Percentiles rank a stretch among this genome's conserved stretches.
Conservation (phyloP, 140 eudicot species). For the Oenanthe javanica region DNA sequence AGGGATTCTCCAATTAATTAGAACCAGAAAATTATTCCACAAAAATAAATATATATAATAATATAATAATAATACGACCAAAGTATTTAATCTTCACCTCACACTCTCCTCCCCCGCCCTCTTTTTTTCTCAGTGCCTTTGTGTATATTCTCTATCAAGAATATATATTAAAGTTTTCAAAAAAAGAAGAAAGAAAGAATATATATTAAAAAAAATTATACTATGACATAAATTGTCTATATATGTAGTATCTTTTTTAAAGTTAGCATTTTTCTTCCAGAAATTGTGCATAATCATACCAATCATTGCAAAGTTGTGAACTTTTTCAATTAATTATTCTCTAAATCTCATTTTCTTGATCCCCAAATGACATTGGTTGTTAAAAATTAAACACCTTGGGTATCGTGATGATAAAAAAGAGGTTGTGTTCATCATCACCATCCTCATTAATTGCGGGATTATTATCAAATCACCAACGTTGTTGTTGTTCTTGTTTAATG, state of each 20-base stretch:
- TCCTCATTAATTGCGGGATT: conserved; percentile 2
- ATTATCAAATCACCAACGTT: not conserved
- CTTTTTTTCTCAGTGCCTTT: not conserved
- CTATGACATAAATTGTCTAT: not conserved
- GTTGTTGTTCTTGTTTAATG: conserved; percentile 10
- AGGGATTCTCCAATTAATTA: not conserved
- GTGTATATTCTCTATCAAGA: not conserved
- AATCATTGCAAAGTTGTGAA: not conserved
- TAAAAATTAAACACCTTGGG: not conserved
- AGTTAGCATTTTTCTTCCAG: not conserved
- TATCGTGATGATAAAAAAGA: conserved; percentile 9
- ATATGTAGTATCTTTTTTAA: not conserved
- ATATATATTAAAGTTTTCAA: not conserved
- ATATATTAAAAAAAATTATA: too few relatives aligned
- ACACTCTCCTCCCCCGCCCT: not conserved
- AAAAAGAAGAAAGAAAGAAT: too few relatives aligned
- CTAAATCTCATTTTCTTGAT: not conserved
- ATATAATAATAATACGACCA: too few relatives aligned
- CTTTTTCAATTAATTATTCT: not conserved
- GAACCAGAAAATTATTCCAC: not conserved
- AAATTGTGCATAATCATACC: not conserved
- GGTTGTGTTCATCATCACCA: not conserved
- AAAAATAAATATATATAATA: not conserved
- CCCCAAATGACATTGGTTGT: not conserved
- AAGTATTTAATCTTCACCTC: not conserved